Base-by-base conservation (phyloP, 2,329 filamentous ascomycete species). In the Allantophomopsis lycopodina region DNA sequence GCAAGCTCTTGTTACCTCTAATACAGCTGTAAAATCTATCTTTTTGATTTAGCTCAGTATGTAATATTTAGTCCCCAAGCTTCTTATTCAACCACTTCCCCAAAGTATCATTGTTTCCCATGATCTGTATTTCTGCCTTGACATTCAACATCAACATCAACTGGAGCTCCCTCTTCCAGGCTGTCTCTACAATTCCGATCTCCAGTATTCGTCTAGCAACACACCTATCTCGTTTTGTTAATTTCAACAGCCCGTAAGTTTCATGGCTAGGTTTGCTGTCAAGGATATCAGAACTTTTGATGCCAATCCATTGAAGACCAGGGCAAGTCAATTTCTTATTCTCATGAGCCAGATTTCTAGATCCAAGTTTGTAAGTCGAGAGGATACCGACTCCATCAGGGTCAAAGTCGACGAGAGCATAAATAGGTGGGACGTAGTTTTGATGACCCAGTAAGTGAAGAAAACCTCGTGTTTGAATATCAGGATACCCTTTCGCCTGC, bases 401-500 rank as follows among this genome's bases (percentile, higher is more conserved):
- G 48, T 91, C 84, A 43, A 73, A 83, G 50, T 93, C 85, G 2
- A 83, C 69, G 0, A 91, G 61, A 0, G 68, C 73, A 39, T 74
- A 68, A 6, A 84, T 70, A 2, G 73, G 71, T 13, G 60, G 55
- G 15, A 59, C 47, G 4, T 48, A 42, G 37, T 47, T 48, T 16
- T 81, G 56, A 0, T 71, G 69, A 31, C 70, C 65, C 1, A 86
- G 40, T 11, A 64, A 54, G 33, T 67, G 65, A 1, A 89, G 60
- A 39, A 89, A 78, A 13, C 67, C 66, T 7, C 81, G 66, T 0
- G 83, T 86, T 1, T 71, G 68, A 36, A 89, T 61, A 48, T 91
- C 85, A 0, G 85, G 83, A 51, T 86, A 91, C 2, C 85, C 85
- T 64, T 88, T 91, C 1, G 76, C 84, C 79, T 86, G 39, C 4